Percentiles rank a stretch among this genome's conserved stretches.
phyloP scores from a whole-genome alignment of 768 basidiomycete species.

The Suillus spraguei region DNA sequence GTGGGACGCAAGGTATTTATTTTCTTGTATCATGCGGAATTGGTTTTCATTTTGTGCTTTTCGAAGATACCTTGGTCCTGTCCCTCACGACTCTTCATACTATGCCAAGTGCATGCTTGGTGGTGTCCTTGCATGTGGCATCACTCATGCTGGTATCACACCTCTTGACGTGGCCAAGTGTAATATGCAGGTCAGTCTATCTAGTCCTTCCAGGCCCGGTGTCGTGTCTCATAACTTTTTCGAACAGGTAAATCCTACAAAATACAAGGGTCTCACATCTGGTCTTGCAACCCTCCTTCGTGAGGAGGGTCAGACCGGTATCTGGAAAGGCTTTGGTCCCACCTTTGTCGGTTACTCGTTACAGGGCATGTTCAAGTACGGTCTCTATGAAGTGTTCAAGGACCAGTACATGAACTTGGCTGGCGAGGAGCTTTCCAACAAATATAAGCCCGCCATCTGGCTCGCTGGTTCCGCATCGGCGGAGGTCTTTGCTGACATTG shows the following conservation, averaged over 20 bases:
- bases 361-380: conserved; percentile 99
- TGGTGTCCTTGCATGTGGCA: conserved; percentile 83
- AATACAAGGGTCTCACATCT: conserved; percentile 69
- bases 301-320: conserved; percentile 83
- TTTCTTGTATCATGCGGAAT: background rate
- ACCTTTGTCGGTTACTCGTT: conserved; percentile 93
- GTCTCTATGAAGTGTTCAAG: conserved; percentile 98
- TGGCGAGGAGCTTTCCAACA: conserved; percentile 76
- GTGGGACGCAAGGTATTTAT: conserved; percentile 72
- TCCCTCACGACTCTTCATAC: conserved; percentile 75
- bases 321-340: conserved; percentile 95
- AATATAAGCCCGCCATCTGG: conserved; percentile 92
- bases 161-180: conserved; percentile 89
- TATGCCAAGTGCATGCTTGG: conserved; percentile 89
- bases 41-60: conserved; percentile 10
- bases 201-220: background rate
- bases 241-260: conserved; percentile 69
- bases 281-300: conserved; percentile 66
- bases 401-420: conserved; percentile 88
- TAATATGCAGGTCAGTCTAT: conserved; percentile 77
- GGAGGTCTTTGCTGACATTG: conserved; percentile 95
- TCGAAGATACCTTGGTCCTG: conserved; percentile 66
- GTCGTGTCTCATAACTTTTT: background rate
- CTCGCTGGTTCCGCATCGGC: conserved; percentile 92
- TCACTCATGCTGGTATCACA: conserved; percentile 88